These are phyloP conservation scores for Chara braunii DNA, from an alignment of 139 green algal genomes.

Conservation along the genomic window DNA sequence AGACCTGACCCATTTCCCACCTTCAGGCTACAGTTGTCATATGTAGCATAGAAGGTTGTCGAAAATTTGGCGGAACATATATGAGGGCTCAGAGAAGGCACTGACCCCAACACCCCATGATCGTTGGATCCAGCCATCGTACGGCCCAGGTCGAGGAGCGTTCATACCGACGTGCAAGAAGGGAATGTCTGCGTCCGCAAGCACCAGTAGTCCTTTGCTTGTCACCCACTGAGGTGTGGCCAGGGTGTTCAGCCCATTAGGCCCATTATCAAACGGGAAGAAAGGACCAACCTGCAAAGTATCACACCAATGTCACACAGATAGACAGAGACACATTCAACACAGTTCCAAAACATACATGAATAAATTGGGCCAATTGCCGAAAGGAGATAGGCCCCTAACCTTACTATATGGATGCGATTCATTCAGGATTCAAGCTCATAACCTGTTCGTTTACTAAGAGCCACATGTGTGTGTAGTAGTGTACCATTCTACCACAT, in stretches of 20 bases:
- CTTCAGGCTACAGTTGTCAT: too few species aligned
- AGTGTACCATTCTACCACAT: too few species aligned
- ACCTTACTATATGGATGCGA: too few species aligned
- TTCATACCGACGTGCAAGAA: constrained; percentile 64
- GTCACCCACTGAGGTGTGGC: constrained; percentile 53
- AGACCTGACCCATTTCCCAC: too few species aligned
- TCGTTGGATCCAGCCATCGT: constrained; percentile 29
- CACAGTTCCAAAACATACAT: not conserved
- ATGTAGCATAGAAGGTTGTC: too few species aligned
- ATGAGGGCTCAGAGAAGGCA: too few species aligned
- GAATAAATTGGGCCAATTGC: too few species aligned
- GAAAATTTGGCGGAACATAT: too few species aligned
- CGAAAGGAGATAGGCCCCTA: too few species aligned
- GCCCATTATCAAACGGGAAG: constrained; percentile 61
- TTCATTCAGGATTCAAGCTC: too few species aligned
- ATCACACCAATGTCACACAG: not conserved
- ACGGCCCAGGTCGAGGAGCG: constrained; percentile 18
- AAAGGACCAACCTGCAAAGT: constrained; percentile 42
- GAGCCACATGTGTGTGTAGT: too few species aligned
- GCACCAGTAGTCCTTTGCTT: constrained; percentile 48
- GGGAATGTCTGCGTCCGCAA: constrained; percentile 51
- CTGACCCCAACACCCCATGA: constrained; percentile 30
- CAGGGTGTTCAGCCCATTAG: constrained; percentile 58
- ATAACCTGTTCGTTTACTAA: too few species aligned
- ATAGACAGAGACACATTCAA: not conserved